These are phyloP conservation scores for Limtongia smithiae DNA, from an alignment of 805 yeast species.

Conservation along the genomic window DNA sequence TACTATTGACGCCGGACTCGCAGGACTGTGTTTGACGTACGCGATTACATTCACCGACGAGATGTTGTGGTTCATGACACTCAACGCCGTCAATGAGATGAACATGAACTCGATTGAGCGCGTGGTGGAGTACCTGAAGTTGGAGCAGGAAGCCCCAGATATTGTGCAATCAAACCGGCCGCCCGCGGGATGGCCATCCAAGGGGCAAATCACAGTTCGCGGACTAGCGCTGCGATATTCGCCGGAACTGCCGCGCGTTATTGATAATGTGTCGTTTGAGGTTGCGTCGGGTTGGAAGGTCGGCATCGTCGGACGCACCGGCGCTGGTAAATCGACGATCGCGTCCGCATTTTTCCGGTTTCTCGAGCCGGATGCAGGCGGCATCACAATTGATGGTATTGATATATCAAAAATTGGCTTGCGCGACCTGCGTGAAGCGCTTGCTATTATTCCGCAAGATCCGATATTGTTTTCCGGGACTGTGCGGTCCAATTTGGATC, in stretches of 20 bases:
- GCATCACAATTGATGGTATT: constrained; percentile 59
- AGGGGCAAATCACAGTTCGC: constrained; percentile 72
- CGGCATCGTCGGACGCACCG: constrained; percentile 97
- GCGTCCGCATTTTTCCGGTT: constrained; percentile 81
- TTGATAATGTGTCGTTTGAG: constrained; percentile 76
- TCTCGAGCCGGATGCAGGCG: constrained; percentile 56
- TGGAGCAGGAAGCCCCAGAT: constrained; percentile 82
- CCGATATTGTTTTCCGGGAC: constrained; percentile 74
- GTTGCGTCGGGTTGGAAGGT: constrained; percentile 76
- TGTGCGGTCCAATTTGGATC: constrained; percentile 66
- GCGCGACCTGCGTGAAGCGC: constrained; percentile 54
- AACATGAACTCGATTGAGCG: constrained; percentile 96
- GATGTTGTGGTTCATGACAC: constrained; percentile 88
- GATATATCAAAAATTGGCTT: constrained; percentile 61
- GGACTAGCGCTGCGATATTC: constrained; percentile 83
- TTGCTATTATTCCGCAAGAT: constrained; percentile 77
- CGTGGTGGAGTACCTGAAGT: constrained; percentile 70
- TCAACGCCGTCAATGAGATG: constrained; percentile 87
- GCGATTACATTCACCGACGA: constrained; percentile 83
- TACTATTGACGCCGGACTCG: constrained; percentile 80
- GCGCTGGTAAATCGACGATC: constrained; percentile 97
- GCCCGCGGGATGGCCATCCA: constrained; percentile 73
- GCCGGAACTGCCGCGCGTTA: constrained; percentile 79
- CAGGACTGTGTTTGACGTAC: constrained; percentile 89
- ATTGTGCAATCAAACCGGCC: constrained; percentile 64